Conservation (phyloP, 805 yeast species). For the Nakazawaea wickerhamii region DNA sequence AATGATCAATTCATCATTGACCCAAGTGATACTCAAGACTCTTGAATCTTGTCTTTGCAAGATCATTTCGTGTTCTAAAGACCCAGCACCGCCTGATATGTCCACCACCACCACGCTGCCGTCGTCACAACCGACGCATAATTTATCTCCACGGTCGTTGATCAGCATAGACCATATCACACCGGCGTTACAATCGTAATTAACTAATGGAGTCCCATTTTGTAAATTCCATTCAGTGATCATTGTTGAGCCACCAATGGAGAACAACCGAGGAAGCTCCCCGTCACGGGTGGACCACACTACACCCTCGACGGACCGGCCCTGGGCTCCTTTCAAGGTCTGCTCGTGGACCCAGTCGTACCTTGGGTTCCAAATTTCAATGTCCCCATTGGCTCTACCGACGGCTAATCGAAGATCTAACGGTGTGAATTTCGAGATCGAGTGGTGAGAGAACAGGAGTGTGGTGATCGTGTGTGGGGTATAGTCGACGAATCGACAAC, state of each 20-base stretch:
- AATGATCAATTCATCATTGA: slow-evolving; percentile 53
- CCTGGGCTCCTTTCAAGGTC: slow-evolving; percentile 71
- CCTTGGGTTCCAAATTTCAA: slow-evolving; percentile 92
- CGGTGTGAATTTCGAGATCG: slow-evolving; percentile 42
- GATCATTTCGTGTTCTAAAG: slow-evolving; percentile 66
- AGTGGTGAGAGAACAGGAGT: slow-evolving; percentile 64
- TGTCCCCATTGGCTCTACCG: slow-evolving; percentile 90
- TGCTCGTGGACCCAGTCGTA: slow-evolving; percentile 76
- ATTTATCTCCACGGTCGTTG: slow-evolving; percentile 50
- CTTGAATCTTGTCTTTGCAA: slow-evolving; percentile 82
- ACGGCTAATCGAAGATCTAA: slow-evolving; percentile 73
- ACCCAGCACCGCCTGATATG: slow-evolving; percentile 83
- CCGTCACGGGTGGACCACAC: slow-evolving; percentile 61
- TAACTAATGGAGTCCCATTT: slow-evolving; percentile 65
- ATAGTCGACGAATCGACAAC: slow-evolving; percentile 88
- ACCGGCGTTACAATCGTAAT: slow-evolving; percentile 89
- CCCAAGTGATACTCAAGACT: slow-evolving; percentile 77
- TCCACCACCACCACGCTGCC: slow-evolving; percentile 83
- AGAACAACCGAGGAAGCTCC: slow-evolving; percentile 65
- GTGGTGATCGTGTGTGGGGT: slow-evolving; percentile 82
- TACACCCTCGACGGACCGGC: slow-evolving; percentile 83
- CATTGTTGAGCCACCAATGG: slow-evolving; percentile 89
- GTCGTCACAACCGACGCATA: slow-evolving; percentile 94
- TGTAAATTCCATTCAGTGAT: slow-evolving; percentile 88
- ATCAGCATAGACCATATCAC: slow-evolving; percentile 85